phyloP scores from a whole-genome alignment of 108 stramenopile species.

The Hondaea fermentalgiana region DNA sequence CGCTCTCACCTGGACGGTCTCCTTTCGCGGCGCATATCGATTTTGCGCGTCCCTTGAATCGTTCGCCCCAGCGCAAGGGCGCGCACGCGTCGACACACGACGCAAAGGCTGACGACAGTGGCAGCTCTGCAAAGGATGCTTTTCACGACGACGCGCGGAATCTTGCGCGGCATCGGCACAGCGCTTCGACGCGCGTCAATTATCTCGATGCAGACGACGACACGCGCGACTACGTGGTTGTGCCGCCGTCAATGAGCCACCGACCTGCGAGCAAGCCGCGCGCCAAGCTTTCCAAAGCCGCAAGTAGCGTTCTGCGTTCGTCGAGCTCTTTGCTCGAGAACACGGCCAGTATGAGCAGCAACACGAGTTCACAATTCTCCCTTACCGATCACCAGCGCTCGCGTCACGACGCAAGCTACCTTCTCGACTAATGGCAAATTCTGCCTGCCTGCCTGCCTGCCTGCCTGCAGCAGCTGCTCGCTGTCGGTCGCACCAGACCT shows the following conservation, averaged over 20 bases:
- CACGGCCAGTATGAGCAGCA: background rate
- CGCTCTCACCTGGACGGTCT: background rate
- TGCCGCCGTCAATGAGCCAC: background rate
- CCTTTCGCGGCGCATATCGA: background rate
- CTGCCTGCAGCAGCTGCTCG: too few relatives aligned
- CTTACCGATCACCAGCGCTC: too few relatives aligned
- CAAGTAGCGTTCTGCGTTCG: too few relatives aligned
- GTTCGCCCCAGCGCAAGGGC: background rate
- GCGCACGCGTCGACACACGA: background rate
- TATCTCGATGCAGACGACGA: background rate
- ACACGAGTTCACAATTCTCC: background rate
- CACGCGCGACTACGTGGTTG: background rate
- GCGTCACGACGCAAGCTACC: too few relatives aligned
- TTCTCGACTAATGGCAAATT: too few relatives aligned
- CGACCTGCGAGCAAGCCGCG: background rate
- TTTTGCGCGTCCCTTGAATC: background rate
- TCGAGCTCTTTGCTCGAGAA: too few relatives aligned
- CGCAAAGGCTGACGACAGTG: too few relatives aligned
- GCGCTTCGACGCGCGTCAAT: background rate
- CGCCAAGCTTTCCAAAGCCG: background rate
- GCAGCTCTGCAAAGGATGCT: too few relatives aligned
- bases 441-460: too few relatives aligned
- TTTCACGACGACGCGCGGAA: background rate
- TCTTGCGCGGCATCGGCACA: background rate
- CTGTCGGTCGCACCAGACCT: too few relatives aligned